Percentiles rank a stretch among this genome's conserved stretches.
Evolutionary conservation across 2,329 filamentous ascomycete species (phyloP).

Genomic region (Alternaria rosae): DNA sequence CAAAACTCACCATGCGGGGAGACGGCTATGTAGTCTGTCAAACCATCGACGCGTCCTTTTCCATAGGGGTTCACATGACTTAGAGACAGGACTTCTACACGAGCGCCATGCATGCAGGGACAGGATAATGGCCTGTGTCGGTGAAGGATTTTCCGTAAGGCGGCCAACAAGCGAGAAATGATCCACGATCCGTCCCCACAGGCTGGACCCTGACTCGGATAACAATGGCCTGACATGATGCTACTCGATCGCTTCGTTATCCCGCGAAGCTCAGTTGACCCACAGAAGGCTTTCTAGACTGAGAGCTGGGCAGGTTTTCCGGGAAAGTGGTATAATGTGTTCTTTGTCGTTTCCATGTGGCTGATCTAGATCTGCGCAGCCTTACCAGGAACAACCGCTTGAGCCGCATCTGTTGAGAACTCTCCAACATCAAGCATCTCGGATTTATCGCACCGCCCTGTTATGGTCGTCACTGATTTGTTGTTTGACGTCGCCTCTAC

Average conservation of each 20-base stretch:
- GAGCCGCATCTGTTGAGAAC: background rate
- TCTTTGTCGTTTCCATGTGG: background rate
- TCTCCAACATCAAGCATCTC: background rate
- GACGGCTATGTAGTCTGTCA: background rate
- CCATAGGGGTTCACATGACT: slow-evolving; percentile 2
- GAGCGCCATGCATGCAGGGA: background rate
- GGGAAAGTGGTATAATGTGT: background rate
- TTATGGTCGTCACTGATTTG: no score
- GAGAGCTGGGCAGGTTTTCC: background rate
- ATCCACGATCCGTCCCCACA: background rate
- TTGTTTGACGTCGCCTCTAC: no score
- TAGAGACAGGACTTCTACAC: background rate
- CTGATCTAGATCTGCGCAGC: background rate
- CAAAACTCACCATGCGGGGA: background rate
- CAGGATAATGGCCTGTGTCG: background rate
- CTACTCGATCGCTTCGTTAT: background rate
- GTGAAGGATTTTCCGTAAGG: background rate
- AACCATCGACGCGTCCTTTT: background rate
- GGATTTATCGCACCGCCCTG: background rate
- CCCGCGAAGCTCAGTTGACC: background rate
- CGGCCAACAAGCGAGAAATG: background rate
- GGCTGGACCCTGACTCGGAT: background rate
- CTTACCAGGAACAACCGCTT: background rate
- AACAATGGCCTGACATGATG: background rate
- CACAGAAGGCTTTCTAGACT: background rate